Percentiles rank a stretch among this genome's conserved stretches.
These are phyloP conservation scores for Apiospora sp. DNA, from an alignment of 2,329 filamentous ascomycete species.

Conservation along the genomic window DNA sequence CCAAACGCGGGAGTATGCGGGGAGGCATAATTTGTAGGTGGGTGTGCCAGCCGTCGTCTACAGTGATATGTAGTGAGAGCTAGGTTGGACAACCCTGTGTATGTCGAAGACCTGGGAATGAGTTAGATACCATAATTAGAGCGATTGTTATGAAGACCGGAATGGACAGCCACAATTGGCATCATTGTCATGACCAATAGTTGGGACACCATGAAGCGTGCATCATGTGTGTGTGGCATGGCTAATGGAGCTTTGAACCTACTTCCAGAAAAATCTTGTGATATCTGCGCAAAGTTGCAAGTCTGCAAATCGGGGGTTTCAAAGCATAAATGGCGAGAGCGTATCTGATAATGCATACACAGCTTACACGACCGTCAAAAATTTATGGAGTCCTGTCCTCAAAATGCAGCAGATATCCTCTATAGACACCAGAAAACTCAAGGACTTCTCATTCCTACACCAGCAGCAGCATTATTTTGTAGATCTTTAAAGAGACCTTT, in stretches of 20 bases:
- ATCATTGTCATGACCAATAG: not conserved
- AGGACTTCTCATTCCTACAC: not conserved
- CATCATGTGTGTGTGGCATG: not conserved
- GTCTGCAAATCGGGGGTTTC: not conserved
- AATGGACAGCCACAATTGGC: not conserved
- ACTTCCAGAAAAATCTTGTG: not conserved
- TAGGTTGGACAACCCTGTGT: not conserved
- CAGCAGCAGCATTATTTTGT: not conserved
- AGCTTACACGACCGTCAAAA: not conserved
- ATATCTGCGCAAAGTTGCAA: not conserved
- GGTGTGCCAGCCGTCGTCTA: not conserved
- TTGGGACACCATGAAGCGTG: not conserved
- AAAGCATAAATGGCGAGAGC: not conserved
- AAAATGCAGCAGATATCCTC: not conserved
- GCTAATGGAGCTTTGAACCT: constrained; percentile 2
- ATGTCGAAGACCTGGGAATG: not conserved
- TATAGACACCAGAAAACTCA: not conserved
- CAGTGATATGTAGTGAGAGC: not conserved
- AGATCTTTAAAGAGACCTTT: not conserved
- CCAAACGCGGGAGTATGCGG: constrained; percentile 55
- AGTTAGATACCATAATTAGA: not conserved
- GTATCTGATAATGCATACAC: not conserved
- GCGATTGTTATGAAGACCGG: not conserved
- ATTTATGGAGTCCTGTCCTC: not conserved
- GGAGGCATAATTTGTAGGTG: not conserved